Percentiles rank a stretch among this genome's conserved stretches.
These are phyloP conservation scores for apple (Malus domestica) DNA, from an alignment of 306 rosid genomes.

Conservation along the genomic window ASM211411v1 NC_041805.1:34486501-34487000, in stretches of 20 bases:
- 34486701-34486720: not conserved
- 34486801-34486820: not conserved
- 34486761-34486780: not conserved
- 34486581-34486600: not conserved
- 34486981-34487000: not conserved
- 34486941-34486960: not conserved
- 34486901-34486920: not conserved
- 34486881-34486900: not conserved
- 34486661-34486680: not conserved
- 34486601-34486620: not conserved
- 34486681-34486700: not conserved
- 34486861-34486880: not conserved
- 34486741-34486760: not conserved
- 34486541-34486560: not conserved
- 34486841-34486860: not conserved
- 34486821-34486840: not conserved
- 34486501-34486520: not conserved
- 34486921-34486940: not conserved
- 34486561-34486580: not conserved
- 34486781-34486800: not conserved
- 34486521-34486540: not conserved
- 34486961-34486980: not conserved
- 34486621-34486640: not conserved
- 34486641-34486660: not conserved
- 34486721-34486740: not conserved